These are phyloP conservation scores for Malus asiatica DNA, from an alignment of 306 rosid species.

Conservation along the genomic window DNA sequence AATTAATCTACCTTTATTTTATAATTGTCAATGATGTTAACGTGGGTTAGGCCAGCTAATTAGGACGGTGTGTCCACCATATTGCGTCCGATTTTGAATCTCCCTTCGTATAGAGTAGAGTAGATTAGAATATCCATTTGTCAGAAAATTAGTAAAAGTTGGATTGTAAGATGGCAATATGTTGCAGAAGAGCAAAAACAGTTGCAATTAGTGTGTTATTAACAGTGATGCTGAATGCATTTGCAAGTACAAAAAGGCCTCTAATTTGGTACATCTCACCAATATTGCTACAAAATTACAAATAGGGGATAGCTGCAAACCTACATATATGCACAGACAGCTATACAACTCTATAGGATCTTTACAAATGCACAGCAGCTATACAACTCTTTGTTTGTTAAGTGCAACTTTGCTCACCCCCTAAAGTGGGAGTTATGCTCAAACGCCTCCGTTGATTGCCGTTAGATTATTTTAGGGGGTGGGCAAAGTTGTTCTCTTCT, in stretches of 20 bases:
- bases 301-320: conserved; percentile 29
- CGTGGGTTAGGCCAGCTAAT: accelerated
- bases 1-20: too few relatives aligned
- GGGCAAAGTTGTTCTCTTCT: background rate
- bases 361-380: conserved; percentile 12
- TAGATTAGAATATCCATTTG: too few relatives aligned
- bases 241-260: conserved; percentile 3
- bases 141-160: too few relatives aligned
- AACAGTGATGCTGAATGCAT: conserved; percentile 1
- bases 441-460: too few relatives aligned
- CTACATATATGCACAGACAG: conserved; percentile 25
- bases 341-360: conserved; percentile 22
- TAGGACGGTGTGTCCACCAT: too few relatives aligned
- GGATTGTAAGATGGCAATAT: too few relatives aligned
- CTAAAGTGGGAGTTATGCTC: too few relatives aligned
- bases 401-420: too few relatives aligned
- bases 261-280: conserved; percentile 7
- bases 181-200: conserved; percentile 12
- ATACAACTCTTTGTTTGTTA: conserved; percentile 19
- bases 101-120: too few relatives aligned
- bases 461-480: too few relatives aligned
- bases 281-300: conserved; percentile 29
- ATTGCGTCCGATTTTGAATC: too few relatives aligned
- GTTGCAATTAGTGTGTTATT: conserved; percentile 12
- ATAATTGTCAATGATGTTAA: too few relatives aligned